These are phyloP conservation scores for Sarcomyxa edulis DNA, from an alignment of 768 basidiomycete species.

Conservation along the genomic window DNA sequence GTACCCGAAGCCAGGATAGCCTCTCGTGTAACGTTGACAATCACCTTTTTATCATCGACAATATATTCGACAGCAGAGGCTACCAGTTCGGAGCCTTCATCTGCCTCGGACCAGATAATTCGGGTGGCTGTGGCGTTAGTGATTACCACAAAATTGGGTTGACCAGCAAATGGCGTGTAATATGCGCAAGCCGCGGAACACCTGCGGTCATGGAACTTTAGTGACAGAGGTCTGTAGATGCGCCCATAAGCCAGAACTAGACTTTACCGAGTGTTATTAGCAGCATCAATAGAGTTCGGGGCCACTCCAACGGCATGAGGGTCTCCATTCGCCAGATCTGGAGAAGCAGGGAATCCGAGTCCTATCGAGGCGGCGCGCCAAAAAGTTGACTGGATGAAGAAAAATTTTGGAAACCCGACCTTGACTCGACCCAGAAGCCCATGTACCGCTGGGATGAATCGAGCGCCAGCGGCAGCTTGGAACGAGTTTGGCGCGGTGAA, in stretches of 20 bases:
- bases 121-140: constrained; percentile 45
- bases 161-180: constrained; percentile 7
- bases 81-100: constrained; percentile 23
- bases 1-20: constrained; percentile 42
- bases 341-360: constrained; percentile 17
- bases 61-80: constrained; percentile 46
- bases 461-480: constrained; percentile 19
- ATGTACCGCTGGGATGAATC: constrained; percentile 17
- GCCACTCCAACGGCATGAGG: constrained; percentile 24
- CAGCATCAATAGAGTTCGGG: constrained; percentile 22
- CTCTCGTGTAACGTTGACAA: constrained; percentile 44
- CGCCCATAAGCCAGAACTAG: background rate
- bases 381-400: constrained; percentile 22
- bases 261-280: constrained; percentile 23
- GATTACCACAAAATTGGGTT: constrained; percentile 42
- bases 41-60: constrained; percentile 19
- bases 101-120: constrained; percentile 28
- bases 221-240: no score
- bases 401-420: constrained; percentile 27
- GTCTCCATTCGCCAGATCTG: constrained; percentile 21
- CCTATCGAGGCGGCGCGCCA: constrained; percentile 19
- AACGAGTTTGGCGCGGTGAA: constrained; percentile 42
- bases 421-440: constrained; percentile 23
- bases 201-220: constrained; percentile 5
- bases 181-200: constrained; percentile 19